Conservation (phyloP, 805 yeast genomes). For the Middelhovenomyces tepae region DNA sequence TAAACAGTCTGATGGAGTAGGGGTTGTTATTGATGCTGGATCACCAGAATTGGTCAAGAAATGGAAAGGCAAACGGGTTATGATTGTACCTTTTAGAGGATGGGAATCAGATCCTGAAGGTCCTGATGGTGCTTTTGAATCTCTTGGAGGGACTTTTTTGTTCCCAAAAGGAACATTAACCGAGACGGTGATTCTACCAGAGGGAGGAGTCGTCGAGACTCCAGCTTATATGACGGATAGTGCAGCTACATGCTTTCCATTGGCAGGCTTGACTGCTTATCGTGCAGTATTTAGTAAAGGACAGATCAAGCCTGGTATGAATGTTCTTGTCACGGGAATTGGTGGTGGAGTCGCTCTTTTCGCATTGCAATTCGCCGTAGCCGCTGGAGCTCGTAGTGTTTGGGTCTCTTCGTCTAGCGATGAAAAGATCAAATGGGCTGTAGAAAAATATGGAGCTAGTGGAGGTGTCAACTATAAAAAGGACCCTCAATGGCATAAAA, state of each 20-base stretch:
- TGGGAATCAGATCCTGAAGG: slow-evolving; percentile 9
- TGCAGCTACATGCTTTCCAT: slow-evolving; percentile 17
- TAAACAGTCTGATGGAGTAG: no score
- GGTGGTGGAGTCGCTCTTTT: slow-evolving; percentile 59
- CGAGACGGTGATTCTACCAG: slow-evolving; percentile 10
- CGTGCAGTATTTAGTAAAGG: slow-evolving; percentile 14
- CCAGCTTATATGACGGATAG: slow-evolving; percentile 12
- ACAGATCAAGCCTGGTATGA: slow-evolving; percentile 6
- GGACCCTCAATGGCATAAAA: slow-evolving; percentile 9
- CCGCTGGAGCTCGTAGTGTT: slow-evolving; percentile 20
- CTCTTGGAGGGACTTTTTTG: slow-evolving; percentile 15
- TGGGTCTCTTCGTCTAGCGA: slow-evolving; percentile 16
- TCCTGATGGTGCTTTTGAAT: slow-evolving; percentile 13
- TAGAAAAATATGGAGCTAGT: slow-evolving; percentile 11
- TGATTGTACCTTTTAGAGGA: slow-evolving; percentile 13
- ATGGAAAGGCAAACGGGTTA: slow-evolving; percentile 11
- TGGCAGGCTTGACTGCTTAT: slow-evolving; percentile 19
- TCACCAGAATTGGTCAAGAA: no score
- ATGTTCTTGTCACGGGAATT: slow-evolving; percentile 30
- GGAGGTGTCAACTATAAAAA: slow-evolving; percentile 14
- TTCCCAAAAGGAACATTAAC: slow-evolving; percentile 13
- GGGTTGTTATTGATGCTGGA: no score
- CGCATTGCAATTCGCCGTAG: slow-evolving; percentile 27
- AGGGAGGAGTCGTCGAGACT: slow-evolving; percentile 7
- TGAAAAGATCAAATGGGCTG: slow-evolving; percentile 13